Percentiles rank a stretch among this genome's conserved stretches.
Evolutionary conservation across 108 stramenopile species (phyloP).

Genomic region (Cyclostephanos invisitatus): DNA sequence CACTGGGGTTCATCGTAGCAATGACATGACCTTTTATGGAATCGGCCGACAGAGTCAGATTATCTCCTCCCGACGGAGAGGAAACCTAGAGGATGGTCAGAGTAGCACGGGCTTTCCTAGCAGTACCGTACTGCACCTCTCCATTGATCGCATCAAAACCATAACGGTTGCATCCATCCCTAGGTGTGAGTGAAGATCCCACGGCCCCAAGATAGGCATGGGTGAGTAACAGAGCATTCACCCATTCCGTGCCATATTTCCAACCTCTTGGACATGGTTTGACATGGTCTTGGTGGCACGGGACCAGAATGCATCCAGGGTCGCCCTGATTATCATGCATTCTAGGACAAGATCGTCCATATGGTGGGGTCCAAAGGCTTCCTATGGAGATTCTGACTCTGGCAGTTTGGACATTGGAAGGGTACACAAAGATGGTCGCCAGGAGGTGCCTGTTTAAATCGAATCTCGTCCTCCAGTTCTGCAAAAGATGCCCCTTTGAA

Average conservation of each 20-base stretch:
- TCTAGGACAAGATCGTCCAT: slow-evolving; percentile 10
- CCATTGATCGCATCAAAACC: slow-evolving; percentile 6
- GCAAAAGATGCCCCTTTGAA: background rate
- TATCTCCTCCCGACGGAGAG: slow-evolving; percentile 14
- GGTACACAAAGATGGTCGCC: slow-evolving; percentile 17
- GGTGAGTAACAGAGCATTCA: background rate
- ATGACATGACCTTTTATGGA: slow-evolving; percentile 7
- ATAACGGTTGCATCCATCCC: slow-evolving; percentile 26
- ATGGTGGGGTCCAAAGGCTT: background rate
- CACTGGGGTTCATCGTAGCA: slow-evolving; percentile 18
- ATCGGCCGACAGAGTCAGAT: slow-evolving; percentile 14
- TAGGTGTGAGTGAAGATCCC: background rate
- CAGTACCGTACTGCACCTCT: slow-evolving; percentile 25
- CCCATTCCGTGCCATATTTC: slow-evolving; percentile 17
- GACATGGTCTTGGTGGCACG: slow-evolving; percentile 5
- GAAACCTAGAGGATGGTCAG: slow-evolving; percentile 18
- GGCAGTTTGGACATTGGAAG: slow-evolving; percentile 32
- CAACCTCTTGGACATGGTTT: slow-evolving; percentile 12
- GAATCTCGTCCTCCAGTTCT: background rate
- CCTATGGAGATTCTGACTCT: slow-evolving; percentile 22
- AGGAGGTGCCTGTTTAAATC: background rate
- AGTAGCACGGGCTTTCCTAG: slow-evolving; percentile 11
- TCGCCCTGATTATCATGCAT: slow-evolving; percentile 12
- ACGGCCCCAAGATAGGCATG: slow-evolving; percentile 19
- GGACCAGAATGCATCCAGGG: slow-evolving; percentile 33